These are phyloP conservation scores for Flaveria sonorensis DNA, from an alignment of 129 eudicot genomes.

Conservation along the genomic window DNA sequence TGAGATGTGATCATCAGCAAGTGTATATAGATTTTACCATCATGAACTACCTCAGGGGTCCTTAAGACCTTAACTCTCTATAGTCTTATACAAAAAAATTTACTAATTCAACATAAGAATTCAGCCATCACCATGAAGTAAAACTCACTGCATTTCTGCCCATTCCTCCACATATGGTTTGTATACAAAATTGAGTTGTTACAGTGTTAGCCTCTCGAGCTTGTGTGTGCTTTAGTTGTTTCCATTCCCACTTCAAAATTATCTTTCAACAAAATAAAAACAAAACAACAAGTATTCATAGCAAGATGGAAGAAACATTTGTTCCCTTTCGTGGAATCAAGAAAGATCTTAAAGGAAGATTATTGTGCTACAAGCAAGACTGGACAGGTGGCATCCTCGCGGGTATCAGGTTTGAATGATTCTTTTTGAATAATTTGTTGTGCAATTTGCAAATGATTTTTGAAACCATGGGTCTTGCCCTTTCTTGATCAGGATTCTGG, in stretches of 20 bases:
- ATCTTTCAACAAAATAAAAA: conserved; percentile 16
- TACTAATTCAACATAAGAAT: conserved; percentile 12
- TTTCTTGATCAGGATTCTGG: conserved; percentile 69
- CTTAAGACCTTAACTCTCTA: neutral
- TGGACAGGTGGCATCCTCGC: conserved; percentile 92
- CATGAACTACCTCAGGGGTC: conserved; percentile 54
- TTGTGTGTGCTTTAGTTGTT: conserved; percentile 10
- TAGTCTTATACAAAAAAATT: conserved; percentile 22
- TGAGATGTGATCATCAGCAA: conserved; percentile 42
- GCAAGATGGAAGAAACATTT: conserved; percentile 89
- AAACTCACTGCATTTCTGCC: conserved; percentile 44
- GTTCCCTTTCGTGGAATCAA: conserved; percentile 97
- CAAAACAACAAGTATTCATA: conserved; percentile 3
- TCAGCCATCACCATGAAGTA: conserved; percentile 28
- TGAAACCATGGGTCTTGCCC: conserved; percentile 7
- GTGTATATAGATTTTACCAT: conserved; percentile 34
- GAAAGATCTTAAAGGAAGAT: conserved; percentile 89
- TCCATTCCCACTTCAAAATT: conserved; percentile 13
- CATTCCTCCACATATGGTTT: conserved; percentile 28
- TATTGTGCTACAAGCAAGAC: conserved; percentile 92
- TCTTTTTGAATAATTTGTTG: neutral
- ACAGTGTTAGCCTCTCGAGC: conserved; percentile 61
- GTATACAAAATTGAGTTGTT: conserved; percentile 42
- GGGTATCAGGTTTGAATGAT: conserved; percentile 71
- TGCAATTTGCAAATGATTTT: conserved; percentile 20